Conservation (phyloP, 441 rosid species). For the Flueggea neowawraea region DNA sequence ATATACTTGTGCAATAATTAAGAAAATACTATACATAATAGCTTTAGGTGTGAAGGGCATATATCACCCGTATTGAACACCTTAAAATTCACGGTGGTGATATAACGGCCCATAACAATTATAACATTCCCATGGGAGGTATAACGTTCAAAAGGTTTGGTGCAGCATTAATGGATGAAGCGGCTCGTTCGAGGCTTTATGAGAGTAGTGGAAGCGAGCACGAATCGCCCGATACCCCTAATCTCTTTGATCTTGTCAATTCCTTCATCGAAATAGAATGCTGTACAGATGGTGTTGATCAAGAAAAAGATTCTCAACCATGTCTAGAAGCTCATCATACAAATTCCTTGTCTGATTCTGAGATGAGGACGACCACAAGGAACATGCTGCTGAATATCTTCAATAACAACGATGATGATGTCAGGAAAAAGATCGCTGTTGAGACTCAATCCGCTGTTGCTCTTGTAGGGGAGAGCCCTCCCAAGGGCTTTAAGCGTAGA, state of each 20-base stretch:
- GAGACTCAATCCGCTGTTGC: slow-evolving; percentile 27
- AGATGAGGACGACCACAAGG: slow-evolving; percentile 14
- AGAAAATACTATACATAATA: no score
- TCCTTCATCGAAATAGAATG: slow-evolving; percentile 61
- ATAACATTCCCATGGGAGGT: no score
- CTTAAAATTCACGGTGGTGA: no score
- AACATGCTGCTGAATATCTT: slow-evolving; percentile 18
- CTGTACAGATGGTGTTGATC: background rate
- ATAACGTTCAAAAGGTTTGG: slow-evolving; percentile 34
- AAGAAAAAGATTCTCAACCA: slow-evolving; percentile 2
- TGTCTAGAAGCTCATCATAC: background rate
- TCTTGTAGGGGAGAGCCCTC: slow-evolving; percentile 17
- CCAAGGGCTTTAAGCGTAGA: slow-evolving; percentile 33
- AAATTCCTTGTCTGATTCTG: slow-evolving; percentile 18
- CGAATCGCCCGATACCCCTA: slow-evolving; percentile 21
- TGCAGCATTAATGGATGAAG: slow-evolving; percentile 44
- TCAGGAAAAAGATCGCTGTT: slow-evolving; percentile 22
- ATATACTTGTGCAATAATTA: no score
- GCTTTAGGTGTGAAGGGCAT: no score
- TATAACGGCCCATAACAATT: no score
- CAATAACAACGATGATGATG: slow-evolving; percentile 15
- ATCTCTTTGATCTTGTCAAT: slow-evolving; percentile 68
- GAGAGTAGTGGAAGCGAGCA: slow-evolving; percentile 77
- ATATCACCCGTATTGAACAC: no score
- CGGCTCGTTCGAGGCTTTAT: slow-evolving; percentile 35